Evolutionary conservation across 257 asterid genomes (phyloP).

Genomic region (Solanum appendiculatum): DNA sequence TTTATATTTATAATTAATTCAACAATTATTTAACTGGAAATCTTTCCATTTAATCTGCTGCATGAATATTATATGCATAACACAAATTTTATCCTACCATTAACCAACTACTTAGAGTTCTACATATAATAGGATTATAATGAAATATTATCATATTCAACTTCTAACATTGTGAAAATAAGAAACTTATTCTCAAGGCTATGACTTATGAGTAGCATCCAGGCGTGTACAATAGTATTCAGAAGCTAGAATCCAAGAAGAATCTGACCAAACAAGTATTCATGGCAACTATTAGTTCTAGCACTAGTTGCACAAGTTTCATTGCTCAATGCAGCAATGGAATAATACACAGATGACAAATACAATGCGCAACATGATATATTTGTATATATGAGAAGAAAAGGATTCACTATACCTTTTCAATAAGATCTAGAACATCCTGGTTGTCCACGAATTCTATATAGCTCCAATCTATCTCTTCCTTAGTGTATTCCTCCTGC

Average conservation of each 20-base stretch:
- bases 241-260: neutral
- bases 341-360: neutral
- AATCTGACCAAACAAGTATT: neutral
- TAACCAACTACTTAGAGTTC: neutral
- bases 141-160: neutral
- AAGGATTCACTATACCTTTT: constrained; percentile 50
- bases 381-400: neutral
- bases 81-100: neutral
- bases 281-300: neutral
- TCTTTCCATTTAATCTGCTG: neutral
- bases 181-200: neutral
- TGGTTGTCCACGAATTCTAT: constrained; percentile 95
- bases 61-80: neutral
- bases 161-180: neutral
- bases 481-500: constrained; percentile 94
- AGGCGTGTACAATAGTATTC: neutral
- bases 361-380: neutral
- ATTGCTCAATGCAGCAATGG: neutral
- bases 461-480: constrained; percentile 97
- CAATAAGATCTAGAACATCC: constrained; percentile 95
- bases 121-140: neutral
- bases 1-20: neutral
- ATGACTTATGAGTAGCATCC: neutral
- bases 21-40: neutral
- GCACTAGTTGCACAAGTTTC: neutral